These are phyloP conservation scores for Evernia prunastri DNA, from an alignment of 495 filamentous ascomycete species.

Conservation along the genomic window DNA sequence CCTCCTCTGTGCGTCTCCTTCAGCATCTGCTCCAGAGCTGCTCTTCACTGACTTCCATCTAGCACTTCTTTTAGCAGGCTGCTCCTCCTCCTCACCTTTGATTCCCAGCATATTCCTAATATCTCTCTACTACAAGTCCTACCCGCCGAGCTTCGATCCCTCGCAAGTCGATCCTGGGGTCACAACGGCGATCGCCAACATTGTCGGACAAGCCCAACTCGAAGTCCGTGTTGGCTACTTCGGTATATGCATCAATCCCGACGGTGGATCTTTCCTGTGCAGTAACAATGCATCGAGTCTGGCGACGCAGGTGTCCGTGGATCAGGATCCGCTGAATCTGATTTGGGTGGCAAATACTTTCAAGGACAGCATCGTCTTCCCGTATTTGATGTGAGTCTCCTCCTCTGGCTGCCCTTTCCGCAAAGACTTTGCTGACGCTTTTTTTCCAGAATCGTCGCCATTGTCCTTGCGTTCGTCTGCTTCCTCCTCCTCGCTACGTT, in stretches of 20 bases:
- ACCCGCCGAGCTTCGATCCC: slow-evolving; percentile 54
- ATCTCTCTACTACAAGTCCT: slow-evolving; percentile 60
- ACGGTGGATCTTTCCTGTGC: slow-evolving; percentile 59
- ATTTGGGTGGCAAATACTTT: slow-evolving; percentile 69
- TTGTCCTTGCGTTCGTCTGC: slow-evolving; percentile 62
- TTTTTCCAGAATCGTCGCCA: slow-evolving; percentile 54
- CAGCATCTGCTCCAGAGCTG: neutral
- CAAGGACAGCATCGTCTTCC: slow-evolving; percentile 65
- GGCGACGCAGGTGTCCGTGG: slow-evolving; percentile 54
- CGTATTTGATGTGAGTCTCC: slow-evolving; percentile 50
- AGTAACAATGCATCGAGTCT: slow-evolving; percentile 60
- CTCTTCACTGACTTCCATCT: neutral
- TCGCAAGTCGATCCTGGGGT: slow-evolving; percentile 83
- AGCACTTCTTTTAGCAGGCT: slow-evolving; percentile 58
- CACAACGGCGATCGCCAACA: slow-evolving; percentile 57
- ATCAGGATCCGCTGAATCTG: slow-evolving; percentile 64
- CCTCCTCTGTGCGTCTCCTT: slow-evolving; percentile 71
- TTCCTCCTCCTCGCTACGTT: slow-evolving; percentile 67
- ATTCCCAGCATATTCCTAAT: slow-evolving; percentile 67
- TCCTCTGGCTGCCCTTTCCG: neutral
- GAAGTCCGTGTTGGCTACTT: slow-evolving; percentile 70
- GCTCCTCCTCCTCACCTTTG: slow-evolving; percentile 60
- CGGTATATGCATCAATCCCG: slow-evolving; percentile 59
- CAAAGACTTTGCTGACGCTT: neutral
- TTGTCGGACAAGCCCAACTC: slow-evolving; percentile 55